Conservation (phyloP, 805 yeast genomes). For the Candida ovalis region DNA sequence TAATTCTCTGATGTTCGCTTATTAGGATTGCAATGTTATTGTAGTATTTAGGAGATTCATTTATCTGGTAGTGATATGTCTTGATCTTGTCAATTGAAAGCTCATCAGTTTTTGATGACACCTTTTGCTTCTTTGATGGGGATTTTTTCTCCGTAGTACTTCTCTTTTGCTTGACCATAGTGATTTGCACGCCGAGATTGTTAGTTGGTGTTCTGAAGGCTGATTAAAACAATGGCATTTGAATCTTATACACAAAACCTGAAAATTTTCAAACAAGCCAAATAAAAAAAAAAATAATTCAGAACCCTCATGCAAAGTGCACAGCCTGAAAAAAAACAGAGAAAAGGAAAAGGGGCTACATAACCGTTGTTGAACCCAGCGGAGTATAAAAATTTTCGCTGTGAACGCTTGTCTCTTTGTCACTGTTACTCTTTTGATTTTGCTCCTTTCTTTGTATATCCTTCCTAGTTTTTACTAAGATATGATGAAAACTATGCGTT, state of each 20-base stretch:
- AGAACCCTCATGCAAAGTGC: background rate
- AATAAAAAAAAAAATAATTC: background rate
- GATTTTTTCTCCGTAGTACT: background rate
- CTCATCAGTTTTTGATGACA: background rate
- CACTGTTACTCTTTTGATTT: background rate
- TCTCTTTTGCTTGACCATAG: background rate
- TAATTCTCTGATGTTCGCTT: slow-evolving; percentile 32
- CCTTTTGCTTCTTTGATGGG: slow-evolving; percentile 2
- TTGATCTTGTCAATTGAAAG: slow-evolving; percentile 25
- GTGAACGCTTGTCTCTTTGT: background rate
- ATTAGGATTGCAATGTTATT: slow-evolving; percentile 51
- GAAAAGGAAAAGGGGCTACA: background rate
- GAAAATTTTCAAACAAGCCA: background rate
- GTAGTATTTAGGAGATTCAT: slow-evolving; percentile 44
- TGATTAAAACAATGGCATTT: background rate
- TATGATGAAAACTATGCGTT: slow-evolving; percentile 61
- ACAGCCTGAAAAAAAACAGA: background rate
- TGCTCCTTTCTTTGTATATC: slow-evolving; percentile 40
- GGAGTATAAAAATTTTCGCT: background rate
- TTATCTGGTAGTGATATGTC: slow-evolving; percentile 27
- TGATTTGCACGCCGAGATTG: too few relatives aligned
- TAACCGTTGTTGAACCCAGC: background rate
- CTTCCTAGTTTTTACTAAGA: slow-evolving; percentile 64
- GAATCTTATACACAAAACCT: background rate
- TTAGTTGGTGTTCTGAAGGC: background rate